These are phyloP conservation scores for Zygosaccharomyces bisporus DNA, from an alignment of 805 yeast species.

Conservation along the genomic window DNA sequence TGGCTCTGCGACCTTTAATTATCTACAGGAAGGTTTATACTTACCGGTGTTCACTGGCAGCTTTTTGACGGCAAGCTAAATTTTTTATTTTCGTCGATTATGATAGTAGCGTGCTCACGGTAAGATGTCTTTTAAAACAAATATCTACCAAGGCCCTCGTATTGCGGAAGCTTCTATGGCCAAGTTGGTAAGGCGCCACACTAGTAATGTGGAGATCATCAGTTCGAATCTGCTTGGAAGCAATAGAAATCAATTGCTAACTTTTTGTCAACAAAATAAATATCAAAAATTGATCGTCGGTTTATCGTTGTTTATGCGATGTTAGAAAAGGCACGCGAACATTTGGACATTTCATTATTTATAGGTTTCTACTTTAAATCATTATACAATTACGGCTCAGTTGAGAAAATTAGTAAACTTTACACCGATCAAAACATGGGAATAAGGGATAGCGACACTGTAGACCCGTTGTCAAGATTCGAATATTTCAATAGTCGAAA, in stretches of 20 bases:
- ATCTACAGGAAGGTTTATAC: neutral
- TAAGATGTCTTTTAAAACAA: no score
- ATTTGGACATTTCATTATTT: neutral
- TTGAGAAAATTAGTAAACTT: slow-evolving; percentile 1
- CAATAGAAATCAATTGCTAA: no score
- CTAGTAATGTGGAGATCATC: slow-evolving; percentile 86
- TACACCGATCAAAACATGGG: neutral
- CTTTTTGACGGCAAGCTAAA: neutral
- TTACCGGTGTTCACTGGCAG: no score
- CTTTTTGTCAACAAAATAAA: no score
- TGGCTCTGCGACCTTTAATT: neutral
- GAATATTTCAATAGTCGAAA: neutral
- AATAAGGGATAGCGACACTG: neutral
- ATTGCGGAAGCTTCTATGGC: slow-evolving; percentile 62
- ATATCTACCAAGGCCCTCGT: no score
- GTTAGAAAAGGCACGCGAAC: no score
- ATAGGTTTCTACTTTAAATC: slow-evolving; percentile 4
- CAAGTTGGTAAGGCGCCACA: slow-evolving; percentile 84
- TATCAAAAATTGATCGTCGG: no score
- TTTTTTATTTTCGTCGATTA: neutral
- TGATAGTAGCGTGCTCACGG: no score
- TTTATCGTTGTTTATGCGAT: no score
- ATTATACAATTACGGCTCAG: slow-evolving; percentile 5
- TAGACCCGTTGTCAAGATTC: neutral
- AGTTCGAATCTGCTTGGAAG: slow-evolving; percentile 73